Base-by-base conservation (phyloP, 345 rosid genomes). In the Boechera retrofracta region DNA sequence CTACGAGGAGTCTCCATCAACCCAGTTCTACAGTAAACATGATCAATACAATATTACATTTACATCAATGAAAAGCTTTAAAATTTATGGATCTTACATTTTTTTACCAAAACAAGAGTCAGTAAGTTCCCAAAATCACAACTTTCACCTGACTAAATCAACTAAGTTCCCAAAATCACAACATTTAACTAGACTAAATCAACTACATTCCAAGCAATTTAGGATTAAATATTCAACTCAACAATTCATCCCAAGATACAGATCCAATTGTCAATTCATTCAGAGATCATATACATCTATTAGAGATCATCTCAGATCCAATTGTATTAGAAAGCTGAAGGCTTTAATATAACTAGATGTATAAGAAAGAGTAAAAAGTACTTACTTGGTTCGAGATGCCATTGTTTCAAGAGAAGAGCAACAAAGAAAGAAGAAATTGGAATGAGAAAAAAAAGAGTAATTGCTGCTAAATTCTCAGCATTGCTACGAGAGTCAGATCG, bases 1-100 rank as follows among this genome's bases (percentile, higher is more conserved):
- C 80, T 81, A 47, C 96, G 93, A 83, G 98, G 80, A 55, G 81
- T 87, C 79, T 94, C 98, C 80, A 84, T 83, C 72, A 87, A 82
- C 51, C 87, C 82, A 66, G 98, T 84, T 86, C 98, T 94, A 87
- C 58, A 9, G 16, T 5, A 47, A 18, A 44, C 9, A 7, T 13
- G n/a, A 41, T 18, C 71, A 73, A 24, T 12, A 70, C 55, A 38
- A 52, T 68, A 51, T 68, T 44, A 31, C 41, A 63, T 7, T 42
- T 12, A 42, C 3, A 21, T 33, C 47, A 71, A 71, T 32, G 42
- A 62, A 71, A 48, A 31, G 48, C 33, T 42, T 16, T 48, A 3
- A 60, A n/a, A 35, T 3, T 13, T 62, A 51, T 54, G 59, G 76
- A 62, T 62, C 77, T 71, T 52, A 39, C 42, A 39, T n/a, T 18